Evolutionary conservation across 306 rosid genomes (phyloP).

Genomic region (Vigna angularis): DNA sequence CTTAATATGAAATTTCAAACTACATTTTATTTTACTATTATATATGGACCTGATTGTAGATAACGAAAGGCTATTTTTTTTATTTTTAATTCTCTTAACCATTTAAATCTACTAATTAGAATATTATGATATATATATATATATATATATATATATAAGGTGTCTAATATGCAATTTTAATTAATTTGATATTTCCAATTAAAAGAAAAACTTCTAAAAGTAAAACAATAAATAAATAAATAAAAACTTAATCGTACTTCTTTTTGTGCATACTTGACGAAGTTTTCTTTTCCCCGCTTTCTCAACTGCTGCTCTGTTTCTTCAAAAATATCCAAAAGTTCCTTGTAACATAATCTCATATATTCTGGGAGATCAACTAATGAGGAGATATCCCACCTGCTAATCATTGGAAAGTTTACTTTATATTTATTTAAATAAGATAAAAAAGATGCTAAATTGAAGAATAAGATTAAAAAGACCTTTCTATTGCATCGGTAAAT

Average conservation of each 20-base stretch:
- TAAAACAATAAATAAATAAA: not conserved
- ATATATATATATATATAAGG: too few relatives aligned
- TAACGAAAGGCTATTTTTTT: too few relatives aligned
- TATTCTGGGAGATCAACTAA: conserved; percentile 42
- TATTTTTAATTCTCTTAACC: too few relatives aligned
- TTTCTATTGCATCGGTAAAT: too few relatives aligned
- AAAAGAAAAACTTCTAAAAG: not conserved
- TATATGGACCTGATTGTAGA: too few relatives aligned
- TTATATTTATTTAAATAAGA: not conserved
- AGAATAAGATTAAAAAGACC: too few relatives aligned
- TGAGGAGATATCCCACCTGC: conserved; percentile 40
- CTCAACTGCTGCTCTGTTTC: conserved; percentile 45
- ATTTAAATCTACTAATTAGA: too few relatives aligned
- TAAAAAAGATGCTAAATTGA: not conserved
- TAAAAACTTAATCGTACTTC: conserved; percentile 2
- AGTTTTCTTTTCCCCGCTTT: conserved; percentile 25
- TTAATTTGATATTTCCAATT: not conserved
- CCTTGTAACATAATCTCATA: conserved; percentile 31
- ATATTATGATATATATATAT: too few relatives aligned
- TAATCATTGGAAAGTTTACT: not conserved
- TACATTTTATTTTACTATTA: too few relatives aligned
- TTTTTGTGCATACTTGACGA: conserved; percentile 15
- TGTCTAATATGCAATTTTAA: not conserved
- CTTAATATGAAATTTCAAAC: too few relatives aligned
- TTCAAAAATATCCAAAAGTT: conserved; percentile 26